Conservation (phyloP, 2,329 filamentous ascomycete genomes). For the Clarireedia hainanense region DNA sequence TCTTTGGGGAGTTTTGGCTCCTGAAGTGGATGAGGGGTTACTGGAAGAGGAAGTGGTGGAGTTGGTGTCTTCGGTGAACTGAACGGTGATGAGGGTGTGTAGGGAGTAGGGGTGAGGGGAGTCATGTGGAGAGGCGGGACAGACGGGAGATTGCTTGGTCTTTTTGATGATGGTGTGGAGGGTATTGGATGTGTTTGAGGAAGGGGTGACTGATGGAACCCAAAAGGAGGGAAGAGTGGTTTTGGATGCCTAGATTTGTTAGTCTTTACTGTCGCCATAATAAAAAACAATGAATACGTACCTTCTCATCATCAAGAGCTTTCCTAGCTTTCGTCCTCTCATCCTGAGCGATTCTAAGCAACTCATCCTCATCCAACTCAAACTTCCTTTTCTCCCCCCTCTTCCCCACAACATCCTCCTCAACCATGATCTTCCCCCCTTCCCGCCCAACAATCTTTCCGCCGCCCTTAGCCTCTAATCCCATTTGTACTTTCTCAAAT, state of each 20-base stretch:
- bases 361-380: constrained; percentile 68
- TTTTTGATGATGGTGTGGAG: constrained; percentile 51
- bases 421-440: constrained; percentile 36
- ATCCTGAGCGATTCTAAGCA: constrained; percentile 59
- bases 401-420: constrained; percentile 29
- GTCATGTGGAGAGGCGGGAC: constrained; percentile 62
- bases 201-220: constrained; percentile 78
- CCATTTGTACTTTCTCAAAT: constrained; percentile 80
- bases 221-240: constrained; percentile 79
- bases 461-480: constrained; percentile 37
- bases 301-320: constrained; percentile 66
- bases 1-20: constrained; percentile 37
- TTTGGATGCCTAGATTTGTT: constrained; percentile 42
- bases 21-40: not conserved
- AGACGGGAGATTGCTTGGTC: constrained; percentile 61
- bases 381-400: constrained; percentile 64
- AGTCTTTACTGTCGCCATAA: not conserved
- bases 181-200: constrained; percentile 49
- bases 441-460: constrained; percentile 33
- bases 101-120: constrained; percentile 68
- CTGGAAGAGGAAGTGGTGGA: constrained; percentile 25
- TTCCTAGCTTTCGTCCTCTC: constrained; percentile 64
- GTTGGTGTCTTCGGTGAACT: constrained; percentile 66
- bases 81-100: constrained; percentile 66
- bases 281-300: constrained; percentile 25